These are phyloP conservation scores for Pontederia crassipes DNA, from an alignment of 176 grass and related monocot species.

Conservation along the genomic window DNA sequence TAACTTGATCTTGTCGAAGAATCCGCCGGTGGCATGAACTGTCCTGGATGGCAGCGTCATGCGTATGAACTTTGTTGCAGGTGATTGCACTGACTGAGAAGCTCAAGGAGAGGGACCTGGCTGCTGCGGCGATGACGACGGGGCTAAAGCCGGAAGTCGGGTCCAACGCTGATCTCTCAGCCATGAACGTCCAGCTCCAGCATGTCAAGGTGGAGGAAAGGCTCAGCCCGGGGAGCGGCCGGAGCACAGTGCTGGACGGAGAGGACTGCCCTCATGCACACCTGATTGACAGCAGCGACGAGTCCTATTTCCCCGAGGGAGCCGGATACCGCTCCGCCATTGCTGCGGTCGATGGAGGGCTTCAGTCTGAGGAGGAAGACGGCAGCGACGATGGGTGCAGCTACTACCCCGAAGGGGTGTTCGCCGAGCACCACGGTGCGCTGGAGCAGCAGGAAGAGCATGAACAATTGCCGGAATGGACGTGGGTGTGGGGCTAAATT, in stretches of 20 bases:
- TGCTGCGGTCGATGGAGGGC: constrained; percentile 19
- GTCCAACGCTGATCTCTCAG: constrained; percentile 1
- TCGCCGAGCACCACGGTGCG: constrained; percentile 2
- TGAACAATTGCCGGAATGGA: constrained; percentile 4
- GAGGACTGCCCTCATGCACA: constrained; percentile 12
- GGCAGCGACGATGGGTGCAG: constrained; percentile 65
- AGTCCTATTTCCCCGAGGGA: constrained; percentile 44
- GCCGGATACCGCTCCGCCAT: constrained; percentile 24
- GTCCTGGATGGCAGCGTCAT: neutral
- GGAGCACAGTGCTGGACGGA: constrained; percentile 24
- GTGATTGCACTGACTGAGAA: constrained; percentile 56
- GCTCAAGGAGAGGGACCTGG: constrained; percentile 34
- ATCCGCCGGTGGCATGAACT: neutral
- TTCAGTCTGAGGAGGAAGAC: constrained; percentile 46
- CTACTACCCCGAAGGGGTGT: constrained; percentile 30
- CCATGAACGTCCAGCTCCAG: constrained; percentile 2
- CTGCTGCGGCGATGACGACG: constrained; percentile 1
- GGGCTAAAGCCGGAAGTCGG: constrained; percentile 27
- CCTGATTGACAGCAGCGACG: constrained; percentile 30
- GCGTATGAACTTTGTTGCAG: constrained; percentile 19
- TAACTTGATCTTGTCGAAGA: no score
- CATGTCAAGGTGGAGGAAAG: constrained; percentile 28
- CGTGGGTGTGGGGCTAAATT: constrained; percentile 1
- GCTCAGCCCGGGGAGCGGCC: constrained; percentile 20
- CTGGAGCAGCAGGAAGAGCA: neutral